Base-by-base conservation (phyloP, 2,329 filamentous ascomycete genomes). In the Beauveria bassiana region DNA sequence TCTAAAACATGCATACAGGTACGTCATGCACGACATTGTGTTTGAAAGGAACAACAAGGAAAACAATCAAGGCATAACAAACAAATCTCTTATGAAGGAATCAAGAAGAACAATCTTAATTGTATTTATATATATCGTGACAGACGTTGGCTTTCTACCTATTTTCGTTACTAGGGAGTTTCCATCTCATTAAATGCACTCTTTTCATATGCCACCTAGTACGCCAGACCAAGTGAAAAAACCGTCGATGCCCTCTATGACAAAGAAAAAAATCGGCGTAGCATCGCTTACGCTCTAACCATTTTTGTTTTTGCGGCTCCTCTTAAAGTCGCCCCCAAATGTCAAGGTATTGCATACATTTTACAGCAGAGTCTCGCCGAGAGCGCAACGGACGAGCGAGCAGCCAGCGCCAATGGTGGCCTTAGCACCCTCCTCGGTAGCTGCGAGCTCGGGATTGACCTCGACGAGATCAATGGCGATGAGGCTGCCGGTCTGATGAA, bases 391-490 rank as follows among this genome's bases (percentile, higher is more conserved):
- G 56, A 98, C 91, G 67, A 99, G 81, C 47, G 91, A 96, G 74
- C 92, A 95, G 6, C 93, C 95, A 2, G 93, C 91, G 58, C 93
- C 79, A 62, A 98, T 88, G 0, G 95, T 99, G 77, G 97, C 92
- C 61, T 84, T 82, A 1, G 90, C 91, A 6, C 90, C 91, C 63
- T 82, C 79, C 62, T 81, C 76, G 65, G 80, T 81, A 2, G 82
- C 76, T 51, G 88, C 87, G 62, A 92, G 76, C 67, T 81, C 85
- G 22, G 89, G 89, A 77, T 92, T 93, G 65, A 93, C 88, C 77
- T 93, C 89, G 64, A 93, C 90, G 66, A 95, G 76, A 72, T 95
- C 90, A 76, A 95, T 86, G 49, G 89, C 89, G 12, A 93, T 80
- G 61, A 93, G 77, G 72, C 84, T 89, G 59, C 90, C 90, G 7